Evolutionary conservation across 1,284 basidiomycete species (phyloP), one percentile per base, ranked within the genome.

Genomic region (Cutaneotrichosporon cyanovorans): DNA sequence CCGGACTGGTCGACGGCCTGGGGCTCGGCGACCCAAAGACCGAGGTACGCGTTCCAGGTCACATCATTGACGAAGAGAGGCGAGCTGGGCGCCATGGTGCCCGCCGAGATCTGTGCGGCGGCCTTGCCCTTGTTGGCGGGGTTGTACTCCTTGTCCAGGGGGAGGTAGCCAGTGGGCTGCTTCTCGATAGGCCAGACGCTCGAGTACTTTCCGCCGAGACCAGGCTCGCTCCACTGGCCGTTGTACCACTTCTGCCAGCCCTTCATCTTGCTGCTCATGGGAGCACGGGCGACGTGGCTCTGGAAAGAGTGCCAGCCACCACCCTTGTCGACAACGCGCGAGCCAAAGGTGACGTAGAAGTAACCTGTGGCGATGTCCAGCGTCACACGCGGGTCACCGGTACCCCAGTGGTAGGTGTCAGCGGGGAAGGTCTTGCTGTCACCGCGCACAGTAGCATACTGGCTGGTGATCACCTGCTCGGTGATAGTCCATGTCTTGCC

Each of bases 21-120:
- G 3, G 51, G 51, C 45, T 53, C 41, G 12, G 19, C 48, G 35
- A 53, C 39, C 35, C 39, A 53, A 23, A 50, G 22, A 15, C 51
- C 51, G 12, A 53, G 47, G 35, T 46, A 43, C 4, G 51, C 51
- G 18, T 43, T 46, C 20, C 33, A 53, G 16, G 30, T 38, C 36
- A 50, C 51, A 42, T 53, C 51, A 45, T 46, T 47, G 18, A 40
- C 38, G 39, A 50, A 53, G 6, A 53, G 45, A 2, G 40, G 45
- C 11, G 45, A 36, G 2, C 47, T 47, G 15, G 20, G 20, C 32
- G 30, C 23, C 4, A 38, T 37, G 14, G 8, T 40, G 12, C 51
- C 51, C 12, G 25, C 25, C 12, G 25, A 28, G 7, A 12, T 28
- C 2, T 18, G 25, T 10, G 33, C 46, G 6, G 5, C 2, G 5